phyloP scores from a whole-genome alignment of 352 stramenopile genomes.

The Globisporangium mamillatum region DNA sequence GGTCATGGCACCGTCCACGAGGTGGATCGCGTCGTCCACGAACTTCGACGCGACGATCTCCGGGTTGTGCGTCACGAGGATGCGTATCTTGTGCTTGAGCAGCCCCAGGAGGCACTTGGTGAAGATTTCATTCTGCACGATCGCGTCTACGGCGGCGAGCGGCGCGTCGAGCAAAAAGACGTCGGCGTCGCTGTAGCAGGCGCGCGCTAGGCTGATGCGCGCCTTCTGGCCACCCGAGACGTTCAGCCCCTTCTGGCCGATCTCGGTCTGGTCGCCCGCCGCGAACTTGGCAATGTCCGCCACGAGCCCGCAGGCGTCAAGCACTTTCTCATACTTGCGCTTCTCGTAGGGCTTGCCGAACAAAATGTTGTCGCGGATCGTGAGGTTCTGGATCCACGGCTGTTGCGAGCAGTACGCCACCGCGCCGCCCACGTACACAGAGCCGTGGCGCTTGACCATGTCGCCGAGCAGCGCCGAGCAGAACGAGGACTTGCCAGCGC shows the following conservation, averaged over 20 bases:
- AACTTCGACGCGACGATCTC: constrained; percentile 66
- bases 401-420: constrained; percentile 90
- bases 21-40: constrained; percentile 51
- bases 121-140: constrained; percentile 84
- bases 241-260: constrained; percentile 67
- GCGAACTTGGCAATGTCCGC: constrained; percentile 79
- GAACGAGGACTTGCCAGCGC: constrained; percentile 83
- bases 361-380: constrained; percentile 89
- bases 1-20: constrained; percentile 46
- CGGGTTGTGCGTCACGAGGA: constrained; percentile 67
- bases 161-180: constrained; percentile 69
- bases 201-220: constrained; percentile 76
- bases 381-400: constrained; percentile 89
- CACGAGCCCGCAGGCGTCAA: constrained; percentile 77
- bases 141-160: constrained; percentile 45
- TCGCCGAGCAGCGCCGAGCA: constrained; percentile 88
- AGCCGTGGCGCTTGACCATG: constrained; percentile 76
- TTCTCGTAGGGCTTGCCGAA: constrained; percentile 83
- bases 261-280: constrained; percentile 78
- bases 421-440: constrained; percentile 56
- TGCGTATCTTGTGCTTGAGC: constrained; percentile 59
- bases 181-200: constrained; percentile 82
- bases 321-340: constrained; percentile 67
- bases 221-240: constrained; percentile 63
- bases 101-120: constrained; percentile 68